Evolutionary conservation across 192 early-diverging fungal genomes (phyloP).

Genomic region (Umbelopsis sp.): DNA sequence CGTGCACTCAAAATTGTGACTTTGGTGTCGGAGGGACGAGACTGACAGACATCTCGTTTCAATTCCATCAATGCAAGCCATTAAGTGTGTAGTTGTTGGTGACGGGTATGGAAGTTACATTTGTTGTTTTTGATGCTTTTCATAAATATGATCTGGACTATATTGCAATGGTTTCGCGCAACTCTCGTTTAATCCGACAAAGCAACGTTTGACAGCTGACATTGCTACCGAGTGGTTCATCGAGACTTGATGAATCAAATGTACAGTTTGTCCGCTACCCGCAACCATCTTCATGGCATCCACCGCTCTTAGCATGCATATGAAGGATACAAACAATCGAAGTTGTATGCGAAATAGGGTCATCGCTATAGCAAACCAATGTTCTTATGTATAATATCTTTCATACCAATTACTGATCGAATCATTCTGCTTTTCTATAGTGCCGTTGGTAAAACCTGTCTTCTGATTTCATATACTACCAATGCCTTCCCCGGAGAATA

Average conservation of each 20-base stretch:
- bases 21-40: background rate
- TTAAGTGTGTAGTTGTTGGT: slow-evolving; percentile 91
- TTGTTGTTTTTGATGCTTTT: background rate
- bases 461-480: slow-evolving; percentile 96
- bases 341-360: background rate
- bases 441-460: slow-evolving; percentile 94
- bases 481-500: slow-evolving; percentile 99
- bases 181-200: background rate
- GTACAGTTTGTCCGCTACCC: too few relatives aligned
- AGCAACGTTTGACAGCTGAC: background rate
- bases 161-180: background rate
- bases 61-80: slow-evolving; percentile 71
- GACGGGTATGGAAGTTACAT: slow-evolving; percentile 59
- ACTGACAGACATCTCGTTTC: background rate
- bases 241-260: too few relatives aligned
- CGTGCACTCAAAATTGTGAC: slow-evolving; percentile 11
- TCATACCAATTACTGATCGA: background rate
- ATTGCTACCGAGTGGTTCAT: background rate
- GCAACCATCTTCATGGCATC: too few relatives aligned
- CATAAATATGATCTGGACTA: background rate
- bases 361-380: background rate
- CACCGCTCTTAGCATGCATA: too few relatives aligned
- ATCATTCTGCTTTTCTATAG: slow-evolving; percentile 41
- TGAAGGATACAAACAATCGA: too few relatives aligned
- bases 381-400: background rate